Percentiles rank a stretch among this genome's conserved stretches.
phyloP scores from a whole-genome alignment of 257 asterid genomes.

The Fraxinus cuspidata region DNA sequence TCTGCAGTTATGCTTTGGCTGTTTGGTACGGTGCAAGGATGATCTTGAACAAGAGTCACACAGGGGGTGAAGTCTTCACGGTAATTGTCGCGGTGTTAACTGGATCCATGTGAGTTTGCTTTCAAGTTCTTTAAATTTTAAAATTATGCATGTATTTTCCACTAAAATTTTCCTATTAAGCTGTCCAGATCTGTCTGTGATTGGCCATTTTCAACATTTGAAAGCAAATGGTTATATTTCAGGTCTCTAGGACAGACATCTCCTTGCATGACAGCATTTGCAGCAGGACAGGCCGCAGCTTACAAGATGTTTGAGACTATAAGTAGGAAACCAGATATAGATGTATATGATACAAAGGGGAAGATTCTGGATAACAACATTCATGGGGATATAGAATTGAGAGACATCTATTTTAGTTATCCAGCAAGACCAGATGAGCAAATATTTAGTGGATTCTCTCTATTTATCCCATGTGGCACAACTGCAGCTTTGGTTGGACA shows the following conservation, averaged over 20 bases:
- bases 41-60: constrained; percentile 54
- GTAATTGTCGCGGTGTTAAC: constrained; percentile 65
- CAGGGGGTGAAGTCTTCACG: constrained; percentile 65
- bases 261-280: constrained; percentile 78
- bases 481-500: constrained; percentile 88
- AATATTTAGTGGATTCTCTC: constrained; percentile 67
- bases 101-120: constrained; percentile 68
- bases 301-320: constrained; percentile 84
- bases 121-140: background rate
- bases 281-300: constrained; percentile 84
- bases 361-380: constrained; percentile 51
- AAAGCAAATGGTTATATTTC: constrained; percentile 22
- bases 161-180: background rate
- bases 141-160: background rate
- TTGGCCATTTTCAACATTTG: background rate
- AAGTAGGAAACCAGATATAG: constrained; percentile 64
- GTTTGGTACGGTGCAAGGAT: constrained; percentile 75
- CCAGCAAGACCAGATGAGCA: constrained; percentile 81
- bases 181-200: background rate
- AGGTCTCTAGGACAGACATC: constrained; percentile 87
- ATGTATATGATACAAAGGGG: constrained; percentile 66
- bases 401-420: constrained; percentile 57
- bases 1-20: constrained; percentile 77
- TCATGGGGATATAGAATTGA: constrained; percentile 66
- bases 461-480: constrained; percentile 61